A percentile compares a stretch with the other conserved stretches of the same genome.
Conservation (phyloP, 495 filamentous ascomycete species). For the Corynascus novoguineensis region DNA sequence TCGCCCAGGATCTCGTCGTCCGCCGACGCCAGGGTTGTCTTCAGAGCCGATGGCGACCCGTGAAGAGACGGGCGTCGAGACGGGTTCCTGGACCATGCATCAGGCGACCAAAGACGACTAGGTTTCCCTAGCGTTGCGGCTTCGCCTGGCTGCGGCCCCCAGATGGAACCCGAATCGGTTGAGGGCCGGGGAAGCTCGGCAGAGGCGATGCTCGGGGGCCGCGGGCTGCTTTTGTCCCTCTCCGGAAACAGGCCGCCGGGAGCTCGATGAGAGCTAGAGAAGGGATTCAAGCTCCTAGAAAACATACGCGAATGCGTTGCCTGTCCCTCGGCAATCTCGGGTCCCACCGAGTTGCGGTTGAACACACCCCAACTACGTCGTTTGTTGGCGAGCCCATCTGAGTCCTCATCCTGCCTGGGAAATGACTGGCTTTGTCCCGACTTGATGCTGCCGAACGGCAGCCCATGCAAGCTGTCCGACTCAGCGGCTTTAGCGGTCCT, state of each 20-base stretch:
- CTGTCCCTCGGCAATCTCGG: slow-evolving; percentile 34
- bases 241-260: slow-evolving; percentile 63
- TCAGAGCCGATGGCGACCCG: slow-evolving; percentile 44
- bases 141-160: slow-evolving; percentile 34
- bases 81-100: slow-evolving; percentile 42
- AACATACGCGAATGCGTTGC: slow-evolving; percentile 35
- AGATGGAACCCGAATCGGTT: slow-evolving; percentile 60
- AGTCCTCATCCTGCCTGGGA: slow-evolving; percentile 51
- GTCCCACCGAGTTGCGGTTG: slow-evolving; percentile 48
- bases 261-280: slow-evolving; percentile 59
- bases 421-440: slow-evolving; percentile 77
- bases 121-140: slow-evolving; percentile 22
- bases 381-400: slow-evolving; percentile 36
- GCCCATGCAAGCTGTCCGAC: slow-evolving; percentile 61
- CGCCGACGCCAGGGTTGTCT: slow-evolving; percentile 46
- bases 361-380: slow-evolving; percentile 53
- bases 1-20: slow-evolving; percentile 48
- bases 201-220: slow-evolving; percentile 73
- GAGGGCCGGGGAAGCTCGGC: slow-evolving; percentile 77
- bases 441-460: slow-evolving; percentile 66
- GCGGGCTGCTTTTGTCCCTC: slow-evolving; percentile 62
- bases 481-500: slow-evolving; percentile 61
- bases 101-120: slow-evolving; percentile 41
- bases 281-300: slow-evolving; percentile 54
- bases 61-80: slow-evolving; percentile 46